Evolutionary conservation across 108 stramenopile species (phyloP), one percentile per base, ranked within the genome.

Genomic region (Skeletonema grethae): DNA sequence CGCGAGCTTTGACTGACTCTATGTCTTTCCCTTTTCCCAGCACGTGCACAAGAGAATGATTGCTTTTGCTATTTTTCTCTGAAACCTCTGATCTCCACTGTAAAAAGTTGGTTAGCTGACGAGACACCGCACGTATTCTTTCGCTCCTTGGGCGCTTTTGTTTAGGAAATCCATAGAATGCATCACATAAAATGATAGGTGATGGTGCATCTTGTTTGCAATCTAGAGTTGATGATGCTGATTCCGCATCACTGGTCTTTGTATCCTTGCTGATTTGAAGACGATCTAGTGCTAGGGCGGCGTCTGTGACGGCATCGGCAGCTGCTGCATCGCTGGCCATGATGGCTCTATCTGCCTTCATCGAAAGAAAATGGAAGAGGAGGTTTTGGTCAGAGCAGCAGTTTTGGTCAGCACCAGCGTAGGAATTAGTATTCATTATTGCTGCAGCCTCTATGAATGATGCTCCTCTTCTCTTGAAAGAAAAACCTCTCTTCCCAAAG

Each of bases 81-180:
- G 29, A 28, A 15, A 32, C 22, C 20, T 78, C 48, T 36, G 34
- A 34, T 73, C 87, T 82, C 93, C 93, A 91, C 35, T 69, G 18
- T n/a, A 91, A 28, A 70, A 95, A 91, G 61, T 92, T 92, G 24
- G 50, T 70, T 12, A 95, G 13, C 53, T 95, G 93, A 22, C 74
- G 75, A 16, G 89, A 63, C 41, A 95, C 84, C 2, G 93, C 90
- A n/a, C 72, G 36, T 1, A 92, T 73, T 67, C 87, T 73, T 86
- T 95, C 93, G 48, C 61, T 76, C 31, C 90, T 77, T 16, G 90
- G 88, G 11, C 87, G 76, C 30, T 70, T 81, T 69, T 95, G 88
- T 58, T 68, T 61, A n/a, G 93, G 93, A 38, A 92, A 86, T 15
- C 93, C 93, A 59, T 90, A 95, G 36, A 88, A 90, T 18, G 87